Evolutionary conservation across 192 early-diverging fungal genomes (phyloP).

Genomic region (Coemansia sp.): DNA sequence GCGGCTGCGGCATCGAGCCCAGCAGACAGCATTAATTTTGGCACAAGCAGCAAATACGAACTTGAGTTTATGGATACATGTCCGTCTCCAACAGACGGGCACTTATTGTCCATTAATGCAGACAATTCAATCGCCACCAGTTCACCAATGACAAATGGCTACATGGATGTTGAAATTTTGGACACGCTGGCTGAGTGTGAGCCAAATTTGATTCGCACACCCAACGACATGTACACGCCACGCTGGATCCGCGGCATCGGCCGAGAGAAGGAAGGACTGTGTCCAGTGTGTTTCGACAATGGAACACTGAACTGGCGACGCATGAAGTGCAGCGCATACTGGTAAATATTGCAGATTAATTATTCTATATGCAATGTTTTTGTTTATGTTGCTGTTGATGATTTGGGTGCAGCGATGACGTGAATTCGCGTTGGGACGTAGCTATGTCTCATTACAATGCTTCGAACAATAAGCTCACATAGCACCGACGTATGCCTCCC

Average conservation of each 20-base stretch:
- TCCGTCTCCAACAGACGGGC: neutral
- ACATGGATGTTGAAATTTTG: neutral
- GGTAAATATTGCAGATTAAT: slow-evolving; percentile 33
- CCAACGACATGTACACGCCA: slow-evolving; percentile 55
- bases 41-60: neutral
- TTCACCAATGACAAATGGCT: neutral
- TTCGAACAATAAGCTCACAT: slow-evolving; percentile 8
- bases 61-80: slow-evolving; percentile 8
- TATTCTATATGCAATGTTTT: slow-evolving; percentile 6
- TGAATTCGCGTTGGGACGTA: neutral
- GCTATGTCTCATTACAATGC: slow-evolving; percentile 3
- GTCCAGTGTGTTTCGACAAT: slow-evolving; percentile 40
- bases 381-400: neutral
- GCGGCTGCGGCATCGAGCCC: neutral
- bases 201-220: slow-evolving; percentile 33
- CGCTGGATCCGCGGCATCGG: slow-evolving; percentile 55
- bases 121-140: neutral
- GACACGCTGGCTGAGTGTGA: slow-evolving; percentile 18
- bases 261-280: slow-evolving; percentile 55
- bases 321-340: slow-evolving; percentile 59
- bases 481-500: slow-evolving; percentile 1
- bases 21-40: slow-evolving; percentile 1
- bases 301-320: slow-evolving; percentile 43
- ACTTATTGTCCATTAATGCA: neutral
- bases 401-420: neutral